A percentile compares a stretch with the other conserved stretches of the same genome.
phyloP scores from a whole-genome alignment of 352 stramenopile genomes.

The Phytophthora macrochlamydospora region DNA sequence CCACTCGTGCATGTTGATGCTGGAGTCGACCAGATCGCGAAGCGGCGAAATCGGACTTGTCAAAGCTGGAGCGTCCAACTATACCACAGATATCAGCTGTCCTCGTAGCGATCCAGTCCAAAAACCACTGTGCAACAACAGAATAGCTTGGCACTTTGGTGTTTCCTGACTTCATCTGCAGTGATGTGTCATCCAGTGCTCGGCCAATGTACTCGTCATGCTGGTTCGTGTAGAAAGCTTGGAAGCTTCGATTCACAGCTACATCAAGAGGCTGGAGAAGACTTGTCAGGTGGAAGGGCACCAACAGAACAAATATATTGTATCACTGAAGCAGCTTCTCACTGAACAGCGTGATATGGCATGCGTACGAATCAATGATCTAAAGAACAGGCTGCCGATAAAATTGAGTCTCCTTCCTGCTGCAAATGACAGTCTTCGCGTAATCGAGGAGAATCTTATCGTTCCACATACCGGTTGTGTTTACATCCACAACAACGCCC shows the following conservation, averaged over 20 bases:
- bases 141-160: constrained; percentile 2
- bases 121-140: constrained; percentile 1
- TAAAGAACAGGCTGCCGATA: neutral
- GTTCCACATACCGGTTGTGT: constrained; percentile 5
- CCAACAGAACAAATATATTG: constrained; percentile 4
- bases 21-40: neutral
- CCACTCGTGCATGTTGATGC: neutral
- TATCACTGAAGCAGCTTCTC: neutral
- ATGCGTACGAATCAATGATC: constrained; percentile 3
- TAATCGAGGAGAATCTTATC: neutral
- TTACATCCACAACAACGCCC: constrained; percentile 1
- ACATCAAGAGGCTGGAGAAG: constrained; percentile 3
- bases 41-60: neutral
- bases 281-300: neutral
- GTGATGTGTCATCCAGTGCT: neutral
- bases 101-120: constrained; percentile 3
- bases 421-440: constrained; percentile 1
- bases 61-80: neutral
- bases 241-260: neutral
- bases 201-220: neutral
- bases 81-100: neutral
- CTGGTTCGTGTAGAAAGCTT: constrained; percentile 2
- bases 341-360: neutral
- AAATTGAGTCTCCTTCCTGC: constrained; percentile 1
- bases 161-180: constrained; percentile 9